Conservation (phyloP, 2,329 filamentous ascomycete genomes). For the Myotisia sp. region DNA sequence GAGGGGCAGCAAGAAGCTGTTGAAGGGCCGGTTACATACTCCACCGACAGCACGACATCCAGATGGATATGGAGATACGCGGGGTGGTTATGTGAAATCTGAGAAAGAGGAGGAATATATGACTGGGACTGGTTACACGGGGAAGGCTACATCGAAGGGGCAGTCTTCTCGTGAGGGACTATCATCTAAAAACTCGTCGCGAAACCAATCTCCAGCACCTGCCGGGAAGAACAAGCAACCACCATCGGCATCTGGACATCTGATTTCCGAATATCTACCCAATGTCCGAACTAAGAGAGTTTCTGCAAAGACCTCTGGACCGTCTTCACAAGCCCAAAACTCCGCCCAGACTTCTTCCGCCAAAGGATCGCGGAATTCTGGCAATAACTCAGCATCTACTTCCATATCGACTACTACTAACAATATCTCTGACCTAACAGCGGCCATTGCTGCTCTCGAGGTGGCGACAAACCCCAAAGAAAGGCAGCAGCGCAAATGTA, state of each 20-base stretch:
- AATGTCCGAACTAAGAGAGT: constrained; percentile 45
- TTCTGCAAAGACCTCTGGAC: no score
- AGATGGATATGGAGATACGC: constrained; percentile 48
- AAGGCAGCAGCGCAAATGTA: constrained; percentile 57
- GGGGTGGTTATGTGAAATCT: constrained; percentile 64
- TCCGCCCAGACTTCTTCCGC: constrained; percentile 28
- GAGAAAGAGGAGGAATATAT: constrained; percentile 54
- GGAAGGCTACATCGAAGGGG: not conserved
- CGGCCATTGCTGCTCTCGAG: constrained; percentile 78
- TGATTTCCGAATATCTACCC: constrained; percentile 61
- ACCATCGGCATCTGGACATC: constrained; percentile 57
- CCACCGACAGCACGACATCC: constrained; percentile 48
- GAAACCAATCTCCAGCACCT: constrained; percentile 27
- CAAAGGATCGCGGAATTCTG: constrained; percentile 41
- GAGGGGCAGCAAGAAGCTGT: constrained; percentile 30
- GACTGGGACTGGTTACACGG: constrained; percentile 37
- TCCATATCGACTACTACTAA: constrained; percentile 29
- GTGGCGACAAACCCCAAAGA: constrained; percentile 56
- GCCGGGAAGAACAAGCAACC: constrained; percentile 32
- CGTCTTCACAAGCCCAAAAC: no score
- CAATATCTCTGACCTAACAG: constrained; percentile 43
- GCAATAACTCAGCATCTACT: not conserved
- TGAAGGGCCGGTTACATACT: constrained; percentile 46
- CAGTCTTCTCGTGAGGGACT: not conserved
- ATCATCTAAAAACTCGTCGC: constrained; percentile 30